These are phyloP conservation scores for Suhomyces prunicola DNA, from an alignment of 805 yeast genomes.

Conservation along the genomic window DNA sequence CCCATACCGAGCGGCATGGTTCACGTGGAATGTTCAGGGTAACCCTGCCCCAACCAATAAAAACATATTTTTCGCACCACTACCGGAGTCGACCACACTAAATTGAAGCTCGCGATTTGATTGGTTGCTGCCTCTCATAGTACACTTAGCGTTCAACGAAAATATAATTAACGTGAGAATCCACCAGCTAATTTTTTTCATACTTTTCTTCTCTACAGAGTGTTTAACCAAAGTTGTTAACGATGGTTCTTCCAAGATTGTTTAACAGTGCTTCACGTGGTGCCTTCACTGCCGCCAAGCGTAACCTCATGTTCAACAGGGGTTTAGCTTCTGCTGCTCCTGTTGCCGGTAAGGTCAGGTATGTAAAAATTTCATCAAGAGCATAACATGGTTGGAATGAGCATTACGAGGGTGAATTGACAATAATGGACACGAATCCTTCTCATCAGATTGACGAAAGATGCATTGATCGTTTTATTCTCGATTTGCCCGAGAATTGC, in stretches of 20 bases:
- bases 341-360: conserved; percentile 81
- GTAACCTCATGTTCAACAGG: conserved; percentile 71
- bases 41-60: conserved; percentile 5
- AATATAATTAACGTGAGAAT: conserved; percentile 2
- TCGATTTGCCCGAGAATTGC: background rate
- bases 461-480: background rate
- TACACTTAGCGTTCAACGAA: conserved; percentile 4
- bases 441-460: background rate
- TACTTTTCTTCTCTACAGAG: conserved; percentile 8
- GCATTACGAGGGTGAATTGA: background rate
- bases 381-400: background rate
- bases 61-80: conserved; percentile 4
- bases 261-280: conserved; percentile 64
- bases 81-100: conserved; percentile 5
- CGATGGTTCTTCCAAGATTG: conserved; percentile 58
- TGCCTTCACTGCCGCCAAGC: conserved; percentile 86
- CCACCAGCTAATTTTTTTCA: conserved; percentile 4
- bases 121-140: conserved; percentile 5
- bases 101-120: conserved; percentile 5
- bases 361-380: conserved; percentile 37
- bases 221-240: conserved; percentile 20
- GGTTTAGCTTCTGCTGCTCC: conserved; percentile 78
- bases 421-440: background rate
- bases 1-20: conserved; percentile 1
- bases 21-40: conserved; percentile 4